A percentile compares a stretch with the other conserved stretches of the same genome.
Conservation (phyloP, 2,329 filamentous ascomycete genomes). For the Diaporthe longicolla region DNA sequence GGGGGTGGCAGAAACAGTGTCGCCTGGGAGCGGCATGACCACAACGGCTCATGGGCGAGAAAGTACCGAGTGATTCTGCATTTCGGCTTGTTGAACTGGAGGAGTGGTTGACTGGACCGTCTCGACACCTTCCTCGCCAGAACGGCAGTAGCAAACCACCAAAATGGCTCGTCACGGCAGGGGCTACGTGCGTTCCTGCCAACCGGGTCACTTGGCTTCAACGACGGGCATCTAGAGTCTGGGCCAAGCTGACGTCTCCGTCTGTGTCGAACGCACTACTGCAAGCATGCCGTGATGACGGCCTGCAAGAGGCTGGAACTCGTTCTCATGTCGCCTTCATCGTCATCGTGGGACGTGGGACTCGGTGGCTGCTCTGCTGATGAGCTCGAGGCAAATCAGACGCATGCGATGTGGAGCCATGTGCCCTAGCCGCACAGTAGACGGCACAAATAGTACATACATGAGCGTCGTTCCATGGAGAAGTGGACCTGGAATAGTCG, state of each 20-base stretch:
- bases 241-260: conserved; percentile 8
- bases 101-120: background rate
- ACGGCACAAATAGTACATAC: background rate
- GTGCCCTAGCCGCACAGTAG: background rate
- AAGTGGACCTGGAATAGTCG: background rate
- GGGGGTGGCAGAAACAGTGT: background rate
- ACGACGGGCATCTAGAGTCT: background rate
- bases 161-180: background rate
- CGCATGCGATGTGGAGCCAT: background rate
- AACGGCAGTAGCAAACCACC: background rate
- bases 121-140: background rate
- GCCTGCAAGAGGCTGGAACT: background rate
- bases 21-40: background rate
- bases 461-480: background rate
- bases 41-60: background rate
- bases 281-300: background rate
- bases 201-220: conserved; percentile 11
- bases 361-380: background rate
- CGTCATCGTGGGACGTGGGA: conserved; percentile 1
- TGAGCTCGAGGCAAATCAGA: background rate
- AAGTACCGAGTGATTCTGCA: background rate
- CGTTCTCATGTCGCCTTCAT: background rate
- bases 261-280: background rate
- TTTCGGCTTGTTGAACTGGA: background rate
- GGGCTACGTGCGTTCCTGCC: background rate